Conservation (phyloP, 2,329 filamentous ascomycete genomes). For the Diplodia scrobiculata region DNA sequence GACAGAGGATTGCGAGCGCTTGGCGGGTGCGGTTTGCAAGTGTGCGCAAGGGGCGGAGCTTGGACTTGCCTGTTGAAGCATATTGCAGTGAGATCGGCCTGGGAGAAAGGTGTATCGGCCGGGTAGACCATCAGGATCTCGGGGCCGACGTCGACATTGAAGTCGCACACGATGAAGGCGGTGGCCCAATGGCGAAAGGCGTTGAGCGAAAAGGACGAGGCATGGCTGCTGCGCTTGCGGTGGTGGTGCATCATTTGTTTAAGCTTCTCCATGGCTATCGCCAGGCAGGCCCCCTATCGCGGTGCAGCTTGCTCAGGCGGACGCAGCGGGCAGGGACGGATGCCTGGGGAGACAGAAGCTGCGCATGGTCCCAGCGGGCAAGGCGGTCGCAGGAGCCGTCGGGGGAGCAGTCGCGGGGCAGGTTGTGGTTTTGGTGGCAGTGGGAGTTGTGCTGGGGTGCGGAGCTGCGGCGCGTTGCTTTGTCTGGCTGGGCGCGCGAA, state of each 20-base stretch:
- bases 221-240: constrained; percentile 20
- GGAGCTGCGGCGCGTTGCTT: constrained; percentile 4
- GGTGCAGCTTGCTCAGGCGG: constrained; percentile 8
- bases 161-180: constrained; percentile 49
- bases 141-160: constrained; percentile 50
- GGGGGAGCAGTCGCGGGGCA: background rate
- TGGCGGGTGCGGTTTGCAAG: background rate
- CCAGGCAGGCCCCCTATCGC: constrained; percentile 17
- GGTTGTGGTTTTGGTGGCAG: background rate
- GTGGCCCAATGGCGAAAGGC: constrained; percentile 47
- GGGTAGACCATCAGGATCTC: constrained; percentile 49
- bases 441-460: constrained; percentile 4
- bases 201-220: constrained; percentile 12
- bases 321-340: background rate
- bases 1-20: background rate
- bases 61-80: constrained; percentile 46
- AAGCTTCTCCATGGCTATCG: constrained; percentile 40
- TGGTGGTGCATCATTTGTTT: constrained; percentile 39
- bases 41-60: background rate
- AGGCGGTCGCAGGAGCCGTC: too few relatives aligned
- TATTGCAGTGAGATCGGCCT: constrained; percentile 46
- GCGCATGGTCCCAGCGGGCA: constrained; percentile 15
- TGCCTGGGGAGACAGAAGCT: background rate
- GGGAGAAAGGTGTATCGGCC: constrained; percentile 43
- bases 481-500: constrained; percentile 9